Evolutionary conservation across 139 green algal species (phyloP), one percentile per base, ranked within the genome.

Genomic region (Gonium pectorale): DNA sequence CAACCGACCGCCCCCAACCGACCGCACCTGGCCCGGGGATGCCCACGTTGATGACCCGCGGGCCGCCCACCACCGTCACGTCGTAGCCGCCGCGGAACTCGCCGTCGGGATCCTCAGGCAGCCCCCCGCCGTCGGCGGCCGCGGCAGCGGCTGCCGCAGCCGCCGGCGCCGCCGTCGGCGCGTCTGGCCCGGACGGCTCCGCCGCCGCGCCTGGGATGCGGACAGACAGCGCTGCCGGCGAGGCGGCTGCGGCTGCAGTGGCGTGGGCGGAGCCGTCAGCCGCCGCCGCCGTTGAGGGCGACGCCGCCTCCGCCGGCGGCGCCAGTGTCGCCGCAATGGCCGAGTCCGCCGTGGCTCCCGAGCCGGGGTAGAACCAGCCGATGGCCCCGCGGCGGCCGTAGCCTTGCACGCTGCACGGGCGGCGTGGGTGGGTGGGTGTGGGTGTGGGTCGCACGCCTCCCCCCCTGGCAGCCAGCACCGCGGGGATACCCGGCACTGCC

Each of bases 21-120:
- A 15, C 3, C 75, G 35, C 78, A 84, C 78, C 78, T 17, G 78
- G 79, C 2, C 67, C 79, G 0, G 79, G 86, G 33, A 89, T 69
- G 60, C 86, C 86, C 21, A 89, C 95, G 67, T 98, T 96, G 80
- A 99, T 97, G 67, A 98, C 86, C 26, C 95, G 93, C 0, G 96
- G 96, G 2, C 91, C 94, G 26, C 56, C 49, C 13, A 81, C 54
- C 46, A 93, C 92, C 84, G 93, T 91, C 19, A 80, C 77, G 73
- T 96, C 93, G 19, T 43, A 41, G 59, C 52, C 80, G 70, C 52
- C 38, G 21, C 59, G 68, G 70, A 96, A 96, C 92, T 96, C 93
- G 31, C 80, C 67, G 24, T 92, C 85, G 1, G 92, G 92, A 73
- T 96, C 93, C 63, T 96, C 93, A 19, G 60, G 52, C 2, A 79